Base-by-base conservation (phyloP, 495 filamentous ascomycete genomes). In the Aspergillus haitiensis region DNA sequence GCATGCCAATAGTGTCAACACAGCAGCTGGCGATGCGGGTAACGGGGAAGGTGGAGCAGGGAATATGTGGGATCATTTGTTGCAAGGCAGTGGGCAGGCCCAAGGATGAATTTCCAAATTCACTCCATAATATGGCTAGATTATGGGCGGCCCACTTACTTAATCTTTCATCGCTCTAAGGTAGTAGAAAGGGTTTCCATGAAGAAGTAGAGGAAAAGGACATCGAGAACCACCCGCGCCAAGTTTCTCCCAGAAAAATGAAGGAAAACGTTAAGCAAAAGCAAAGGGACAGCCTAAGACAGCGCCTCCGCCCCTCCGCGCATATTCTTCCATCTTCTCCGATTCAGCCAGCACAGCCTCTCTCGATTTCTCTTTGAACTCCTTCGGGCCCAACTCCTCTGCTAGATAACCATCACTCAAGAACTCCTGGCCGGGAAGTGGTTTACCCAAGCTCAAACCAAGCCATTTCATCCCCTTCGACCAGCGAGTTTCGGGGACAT, bases 271-370 rank as follows among this genome's bases (percentile, higher is more conserved):
- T 34, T 51, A 55, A 33, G 10, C 21, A 48, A 57, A 57, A 9
- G 55, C 39, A 57, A 57, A 57, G 6, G 55, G 55, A 34, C 55
- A 48, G 12, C 55, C 55, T 32, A 57, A n/a, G 13, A n/a, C 31
- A 31, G 27, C 15, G 3, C 37, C 40, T 13, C 54, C 54, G 6
- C 54, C 54, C 34, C 35, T 45, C 54, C 8, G 11, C 54, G 40
- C 54, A 47, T 56, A 56, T 42, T 56, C 37, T 3, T 37, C 15
- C 54, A 56, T 56, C 40, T 45, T 46, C 39, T n/a, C 54, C 13
- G 54, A 39, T 21, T 56, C 54, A 5, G 37, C 37, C 12, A 31
- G n/a, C 16, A 56, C 54, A 16, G 18, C 12, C 31, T 56, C 54
- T 34, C 32, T 56, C 13, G 54, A 46, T 13, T 32, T 21, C 12